phyloP scores from a whole-genome alignment of 106 monocot species.

The Phalaenopsis aphrodite region DNA sequence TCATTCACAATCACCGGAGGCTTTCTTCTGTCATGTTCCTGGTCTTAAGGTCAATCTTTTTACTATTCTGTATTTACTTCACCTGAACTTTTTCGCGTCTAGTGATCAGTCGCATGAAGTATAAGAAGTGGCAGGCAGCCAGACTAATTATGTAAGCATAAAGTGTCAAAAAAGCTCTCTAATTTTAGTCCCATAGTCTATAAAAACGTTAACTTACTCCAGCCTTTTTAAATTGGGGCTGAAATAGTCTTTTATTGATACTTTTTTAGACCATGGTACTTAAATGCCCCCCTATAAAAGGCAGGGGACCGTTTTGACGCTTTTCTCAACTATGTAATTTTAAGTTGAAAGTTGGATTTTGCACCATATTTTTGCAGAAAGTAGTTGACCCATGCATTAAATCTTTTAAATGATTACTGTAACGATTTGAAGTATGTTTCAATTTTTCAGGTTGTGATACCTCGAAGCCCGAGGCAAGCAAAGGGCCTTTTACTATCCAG shows the following conservation, averaged over 20 bases:
- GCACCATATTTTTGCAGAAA: background rate
- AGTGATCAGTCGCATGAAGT: background rate
- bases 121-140: background rate
- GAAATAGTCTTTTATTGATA: no score
- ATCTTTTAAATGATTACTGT: background rate
- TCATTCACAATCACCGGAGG: conserved; percentile 95
- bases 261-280: no score
- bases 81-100: background rate
- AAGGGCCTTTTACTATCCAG: conserved; percentile 79
- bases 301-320: no score
- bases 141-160: background rate
- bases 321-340: background rate
- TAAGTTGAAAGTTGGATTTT: background rate
- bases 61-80: background rate
- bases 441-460: conserved; percentile 78
- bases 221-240: no score
- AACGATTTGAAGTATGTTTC: background rate
- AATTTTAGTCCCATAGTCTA: no score
- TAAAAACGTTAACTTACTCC: no score
- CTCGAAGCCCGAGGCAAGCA: conserved; percentile 84
- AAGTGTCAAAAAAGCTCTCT: no score
- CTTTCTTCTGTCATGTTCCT: conserved; percentile 99
- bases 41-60: conserved; percentile 69
- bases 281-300: no score
- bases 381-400: background rate